Evolutionary conservation across 2,329 filamentous ascomycete species (phyloP).

Genomic region (Shiraia sp.): DNA sequence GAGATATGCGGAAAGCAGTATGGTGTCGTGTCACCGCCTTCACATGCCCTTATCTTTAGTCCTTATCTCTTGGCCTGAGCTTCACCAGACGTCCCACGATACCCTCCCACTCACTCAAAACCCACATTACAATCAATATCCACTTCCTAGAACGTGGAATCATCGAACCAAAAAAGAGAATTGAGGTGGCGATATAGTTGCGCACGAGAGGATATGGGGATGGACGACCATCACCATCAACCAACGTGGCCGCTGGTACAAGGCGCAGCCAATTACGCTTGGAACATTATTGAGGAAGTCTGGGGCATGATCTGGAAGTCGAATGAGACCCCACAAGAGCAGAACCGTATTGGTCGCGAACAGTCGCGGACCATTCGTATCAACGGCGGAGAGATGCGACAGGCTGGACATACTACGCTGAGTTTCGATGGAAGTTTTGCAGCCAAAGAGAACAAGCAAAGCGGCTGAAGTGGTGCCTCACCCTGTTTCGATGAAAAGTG

Average conservation of each 20-base stretch:
- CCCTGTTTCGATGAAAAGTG: too few species aligned
- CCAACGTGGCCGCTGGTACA: slow-evolving; percentile 22
- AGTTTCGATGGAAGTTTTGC: too few species aligned
- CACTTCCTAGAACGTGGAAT: too few species aligned
- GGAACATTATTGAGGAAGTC: slow-evolving; percentile 16
- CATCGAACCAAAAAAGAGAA: too few species aligned
- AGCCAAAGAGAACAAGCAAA: too few species aligned
- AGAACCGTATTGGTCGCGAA: not conserved
- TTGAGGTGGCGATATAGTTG: not conserved
- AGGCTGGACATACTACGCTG: not conserved
- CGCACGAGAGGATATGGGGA: not conserved
- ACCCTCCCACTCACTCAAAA: too few species aligned
- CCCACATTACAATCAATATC: too few species aligned
- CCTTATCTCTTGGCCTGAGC: slow-evolving; percentile 6
- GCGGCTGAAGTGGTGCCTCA: too few species aligned
- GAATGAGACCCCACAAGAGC: not conserved
- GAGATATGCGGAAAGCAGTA: too few species aligned
- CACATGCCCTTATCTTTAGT: slow-evolving; percentile 2
- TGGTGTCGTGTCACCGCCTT: not conserved
- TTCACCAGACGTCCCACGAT: not conserved
- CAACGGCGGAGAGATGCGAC: slow-evolving; percentile 1
- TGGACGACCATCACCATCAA: slow-evolving; percentile 22
- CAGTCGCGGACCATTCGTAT: not conserved
- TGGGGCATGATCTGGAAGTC: slow-evolving; percentile 19
- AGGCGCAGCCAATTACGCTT: slow-evolving; percentile 16